Conservation (phyloP, 306 rosid species). For the Acacia confusa region DNA sequence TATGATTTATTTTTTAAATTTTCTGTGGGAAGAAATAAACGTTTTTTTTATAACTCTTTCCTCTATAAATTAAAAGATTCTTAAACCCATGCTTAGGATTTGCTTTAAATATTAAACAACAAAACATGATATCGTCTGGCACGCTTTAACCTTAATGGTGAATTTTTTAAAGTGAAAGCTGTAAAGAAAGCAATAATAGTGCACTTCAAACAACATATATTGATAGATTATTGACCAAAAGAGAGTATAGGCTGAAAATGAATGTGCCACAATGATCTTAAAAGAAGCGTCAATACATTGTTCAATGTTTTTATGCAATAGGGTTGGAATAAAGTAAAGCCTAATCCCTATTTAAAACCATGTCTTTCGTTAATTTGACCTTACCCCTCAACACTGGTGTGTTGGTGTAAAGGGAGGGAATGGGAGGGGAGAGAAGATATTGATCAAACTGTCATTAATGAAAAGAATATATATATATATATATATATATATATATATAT, state of each 20-base stretch:
- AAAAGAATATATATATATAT: too few relatives aligned
- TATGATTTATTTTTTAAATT: neutral
- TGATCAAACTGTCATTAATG: too few relatives aligned
- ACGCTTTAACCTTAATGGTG: neutral
- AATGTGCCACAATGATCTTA: neutral
- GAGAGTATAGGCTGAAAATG: neutral
- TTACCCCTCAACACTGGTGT: neutral
- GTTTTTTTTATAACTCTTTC: neutral
- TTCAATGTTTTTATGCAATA: neutral
- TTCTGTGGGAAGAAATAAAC: neutral
- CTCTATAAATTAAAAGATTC: neutral
- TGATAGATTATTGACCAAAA: neutral
- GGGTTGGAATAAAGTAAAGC: neutral
- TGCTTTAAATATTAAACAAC: neutral
- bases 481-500: too few relatives aligned
- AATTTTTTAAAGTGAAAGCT: too few relatives aligned
- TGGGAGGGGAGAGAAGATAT: too few relatives aligned
- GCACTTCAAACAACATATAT: neutral
- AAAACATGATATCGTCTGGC: neutral
- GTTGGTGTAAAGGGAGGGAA: too few relatives aligned
- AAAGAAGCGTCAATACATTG: neutral
- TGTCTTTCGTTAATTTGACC: neutral
- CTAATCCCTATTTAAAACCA: neutral
- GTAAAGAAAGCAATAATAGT: neutral
- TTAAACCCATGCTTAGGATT: neutral